phyloP scores from a whole-genome alignment of 805 yeast species.

The Pichia heedii region DNA sequence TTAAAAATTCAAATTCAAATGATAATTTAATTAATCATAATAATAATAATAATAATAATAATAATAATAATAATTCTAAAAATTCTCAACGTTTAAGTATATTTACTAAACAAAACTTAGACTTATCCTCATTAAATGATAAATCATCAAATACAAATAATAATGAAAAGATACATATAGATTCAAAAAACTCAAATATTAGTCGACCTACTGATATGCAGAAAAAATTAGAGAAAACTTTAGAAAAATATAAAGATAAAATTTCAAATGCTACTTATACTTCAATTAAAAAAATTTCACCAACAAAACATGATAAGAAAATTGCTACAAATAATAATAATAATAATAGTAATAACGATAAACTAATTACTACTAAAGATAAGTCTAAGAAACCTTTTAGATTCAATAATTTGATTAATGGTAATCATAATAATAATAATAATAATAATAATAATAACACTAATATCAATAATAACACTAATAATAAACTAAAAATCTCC shows the following conservation, averaged over 20 bases:
- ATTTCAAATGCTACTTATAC: constrained; percentile 1
- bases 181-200: not conserved
- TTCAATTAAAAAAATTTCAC: constrained; percentile 5
- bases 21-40: too few species aligned
- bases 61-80: not conserved
- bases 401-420: not conserved
- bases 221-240: constrained; percentile 5
- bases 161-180: too few species aligned
- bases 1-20: constrained; percentile 5
- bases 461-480: too few species aligned
- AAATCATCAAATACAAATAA: too few species aligned
- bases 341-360: not conserved
- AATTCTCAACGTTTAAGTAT: not conserved
- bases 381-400: too few species aligned
- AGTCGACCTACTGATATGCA: constrained; percentile 6
- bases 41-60: not conserved
- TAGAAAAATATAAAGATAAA: constrained; percentile 8
- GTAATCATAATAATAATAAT: not conserved
- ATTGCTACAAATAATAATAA: not conserved
- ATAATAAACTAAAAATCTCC: too few species aligned
- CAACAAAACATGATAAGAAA: not conserved
- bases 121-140: not conserved
- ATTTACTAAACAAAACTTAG: not conserved
- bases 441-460: not conserved
- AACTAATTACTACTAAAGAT: too few species aligned